Base-by-base conservation (phyloP, 495 filamentous ascomycete species). In the Choiromyces venosus region DNA sequence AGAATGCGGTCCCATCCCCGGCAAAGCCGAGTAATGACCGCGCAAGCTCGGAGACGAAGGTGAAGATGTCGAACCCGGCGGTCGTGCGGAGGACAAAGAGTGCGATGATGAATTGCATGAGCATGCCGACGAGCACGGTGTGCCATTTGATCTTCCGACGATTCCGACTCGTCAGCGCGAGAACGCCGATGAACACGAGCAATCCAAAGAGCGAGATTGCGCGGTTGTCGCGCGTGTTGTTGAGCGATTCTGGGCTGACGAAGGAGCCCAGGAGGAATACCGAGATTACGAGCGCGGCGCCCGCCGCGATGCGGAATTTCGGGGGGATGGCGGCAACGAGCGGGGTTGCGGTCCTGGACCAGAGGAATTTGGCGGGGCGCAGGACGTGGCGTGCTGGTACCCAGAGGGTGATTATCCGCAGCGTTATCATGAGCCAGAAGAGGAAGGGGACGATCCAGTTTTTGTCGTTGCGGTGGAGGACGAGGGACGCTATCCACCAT, bases 401-500 rank as follows among this genome's bases (percentile, higher is more conserved):
- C 78, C 92, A 89, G 79, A 91, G 87, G 82, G 89, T 89, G 74
- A 96, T 77, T 65, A 96, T 82, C 7, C 93, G 89, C 72, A 96
- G 82, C 10, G 87, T 87, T 76, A 96, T 89, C 71, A 83, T 87
- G 52, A 96, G 87, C 82, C 89, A 97, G 21, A 97, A 72, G 52
- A 97, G 86, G 83, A 94, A 93, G 10, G 93, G 92, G 40, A 93
- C 88, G 76, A 96, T 76, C 93, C 93, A 97, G 19, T 81, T 81
- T 78, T 88, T 86, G 79, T 93, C 90, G 77, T 90, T 75, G 29
- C 90, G 88, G 81, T 91, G 91, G 64, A 90, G 84, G 72, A 94
- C 84, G 29, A 96, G 85, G 56, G 91, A 89, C 64, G 89, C 91
- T 72, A 95, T 93, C 93, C 92, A 96, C 93, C 93, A 96, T 69